These are phyloP conservation scores for Saturnispora zaruensis DNA, from an alignment of 805 yeast genomes.

Conservation along the genomic window DNA sequence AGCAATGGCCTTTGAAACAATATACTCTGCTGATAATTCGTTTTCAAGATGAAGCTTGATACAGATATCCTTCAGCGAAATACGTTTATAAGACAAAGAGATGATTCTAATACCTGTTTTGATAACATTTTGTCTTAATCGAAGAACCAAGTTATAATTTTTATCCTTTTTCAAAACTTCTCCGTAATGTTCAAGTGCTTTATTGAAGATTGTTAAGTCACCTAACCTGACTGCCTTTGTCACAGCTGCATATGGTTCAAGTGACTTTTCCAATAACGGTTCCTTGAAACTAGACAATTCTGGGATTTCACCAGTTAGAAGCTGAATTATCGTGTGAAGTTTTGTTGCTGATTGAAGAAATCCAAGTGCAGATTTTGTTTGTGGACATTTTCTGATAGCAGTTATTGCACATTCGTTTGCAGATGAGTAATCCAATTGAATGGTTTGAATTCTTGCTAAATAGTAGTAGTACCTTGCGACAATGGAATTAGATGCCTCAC, in stretches of 20 bases:
- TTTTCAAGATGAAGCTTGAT: constrained; percentile 84
- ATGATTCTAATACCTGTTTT: constrained; percentile 95
- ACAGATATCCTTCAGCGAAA: constrained; percentile 89
- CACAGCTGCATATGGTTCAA: constrained; percentile 76
- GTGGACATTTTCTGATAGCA: constrained; percentile 96
- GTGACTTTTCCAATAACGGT: constrained; percentile 45
- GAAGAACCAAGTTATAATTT: constrained; percentile 72
- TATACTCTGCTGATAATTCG: constrained; percentile 94
- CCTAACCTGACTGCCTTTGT: constrained; percentile 91
- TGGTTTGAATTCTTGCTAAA: constrained; percentile 80
- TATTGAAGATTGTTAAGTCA: constrained; percentile 72
- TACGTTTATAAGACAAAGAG: constrained; percentile 81
- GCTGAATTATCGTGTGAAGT: constrained; percentile 77
- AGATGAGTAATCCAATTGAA: constrained; percentile 84
- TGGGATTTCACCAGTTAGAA: constrained; percentile 95
- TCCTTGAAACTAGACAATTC: constrained; percentile 75
- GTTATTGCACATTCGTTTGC: constrained; percentile 87
- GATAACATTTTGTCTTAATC: constrained; percentile 93
- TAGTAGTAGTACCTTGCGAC: constrained; percentile 90
- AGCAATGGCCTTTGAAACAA: constrained; percentile 91
- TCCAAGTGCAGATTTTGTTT: constrained; percentile 74
- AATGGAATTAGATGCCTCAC: constrained; percentile 66
- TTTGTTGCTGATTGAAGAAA: constrained; percentile 86
- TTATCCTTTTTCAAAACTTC: constrained; percentile 61
- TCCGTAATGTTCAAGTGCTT: constrained; percentile 58